phyloP scores from a whole-genome alignment of 1,284 basidiomycete genomes.

The Cryptococcus jaspeensis region DNA sequence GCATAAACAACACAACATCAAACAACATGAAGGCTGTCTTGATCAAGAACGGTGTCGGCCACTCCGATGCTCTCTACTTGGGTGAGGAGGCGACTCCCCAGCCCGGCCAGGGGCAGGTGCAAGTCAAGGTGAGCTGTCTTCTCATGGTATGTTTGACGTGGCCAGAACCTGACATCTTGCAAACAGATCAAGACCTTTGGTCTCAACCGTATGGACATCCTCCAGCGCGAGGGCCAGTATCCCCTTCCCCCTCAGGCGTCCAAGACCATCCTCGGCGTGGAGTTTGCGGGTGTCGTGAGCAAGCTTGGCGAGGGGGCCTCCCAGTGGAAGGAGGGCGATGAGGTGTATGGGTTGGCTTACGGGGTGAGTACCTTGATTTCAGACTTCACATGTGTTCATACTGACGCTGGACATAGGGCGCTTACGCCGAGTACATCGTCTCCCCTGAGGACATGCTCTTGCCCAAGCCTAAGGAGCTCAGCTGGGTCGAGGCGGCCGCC shows the following conservation, averaged over 20 bases:
- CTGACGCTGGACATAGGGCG: slow-evolving; percentile 61
- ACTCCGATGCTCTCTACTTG: slow-evolving; percentile 73
- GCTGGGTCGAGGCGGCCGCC: slow-evolving; percentile 79
- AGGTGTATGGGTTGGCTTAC: slow-evolving; percentile 77
- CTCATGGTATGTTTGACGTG: neutral
- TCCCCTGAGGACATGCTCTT: slow-evolving; percentile 68
- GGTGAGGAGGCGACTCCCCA: slow-evolving; percentile 63
- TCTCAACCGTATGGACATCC: slow-evolving; percentile 82
- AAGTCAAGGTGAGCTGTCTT: slow-evolving; percentile 65
- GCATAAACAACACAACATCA: neutral
- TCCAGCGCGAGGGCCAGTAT: slow-evolving; percentile 71
- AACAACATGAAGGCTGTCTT: slow-evolving; percentile 74
- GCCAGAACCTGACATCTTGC: neutral
- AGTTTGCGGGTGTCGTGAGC: slow-evolving; percentile 76
- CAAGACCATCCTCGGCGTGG: slow-evolving; percentile 76
- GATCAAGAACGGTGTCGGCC: slow-evolving; percentile 75
- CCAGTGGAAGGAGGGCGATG: slow-evolving; percentile 71
- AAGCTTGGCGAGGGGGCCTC: slow-evolving; percentile 59
- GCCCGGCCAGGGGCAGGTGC: slow-evolving; percentile 63
- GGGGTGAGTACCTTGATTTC: slow-evolving; percentile 55
- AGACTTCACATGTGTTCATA: neutral
- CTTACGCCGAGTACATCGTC: slow-evolving; percentile 85
- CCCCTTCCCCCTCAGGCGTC: slow-evolving; percentile 75
- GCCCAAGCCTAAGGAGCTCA: slow-evolving; percentile 70
- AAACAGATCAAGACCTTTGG: slow-evolving; percentile 58